Evolutionary conservation across 2,329 filamentous ascomycete species (phyloP).

Genomic region (Neospermospora avenae): DNA sequence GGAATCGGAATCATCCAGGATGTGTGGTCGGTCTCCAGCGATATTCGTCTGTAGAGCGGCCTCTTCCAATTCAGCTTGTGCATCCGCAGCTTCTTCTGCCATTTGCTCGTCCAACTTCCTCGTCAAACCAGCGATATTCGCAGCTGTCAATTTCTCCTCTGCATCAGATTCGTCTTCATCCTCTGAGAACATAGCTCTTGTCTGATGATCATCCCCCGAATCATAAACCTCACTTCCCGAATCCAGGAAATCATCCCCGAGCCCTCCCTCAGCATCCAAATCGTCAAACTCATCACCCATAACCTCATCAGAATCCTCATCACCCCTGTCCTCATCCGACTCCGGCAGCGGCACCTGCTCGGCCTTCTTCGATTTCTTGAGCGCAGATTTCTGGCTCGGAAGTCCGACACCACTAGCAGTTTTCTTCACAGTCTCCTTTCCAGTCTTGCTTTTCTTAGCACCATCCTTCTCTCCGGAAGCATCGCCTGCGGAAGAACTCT

Average conservation of each 20-base stretch:
- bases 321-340: slow-evolving; percentile 40
- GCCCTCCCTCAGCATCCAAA: slow-evolving; percentile 34
- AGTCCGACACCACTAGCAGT: slow-evolving; percentile 35
- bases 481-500: slow-evolving; percentile 40
- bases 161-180: slow-evolving; percentile 86
- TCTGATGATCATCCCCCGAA: slow-evolving; percentile 54
- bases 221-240: slow-evolving; percentile 40
- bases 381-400: slow-evolving; percentile 34
- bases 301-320: slow-evolving; percentile 44
- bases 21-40: slow-evolving; percentile 66
- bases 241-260: slow-evolving; percentile 59
- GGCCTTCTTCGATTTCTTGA: slow-evolving; percentile 36
- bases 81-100: slow-evolving; percentile 76
- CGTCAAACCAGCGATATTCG: slow-evolving; percentile 92
- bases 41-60: slow-evolving; percentile 92
- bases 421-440: slow-evolving; percentile 35
- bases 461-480: slow-evolving; percentile 31
- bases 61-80: slow-evolving; percentile 81
- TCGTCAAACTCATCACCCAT: slow-evolving; percentile 44
- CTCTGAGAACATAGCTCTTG: slow-evolving; percentile 82
- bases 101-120: slow-evolving; percentile 75
- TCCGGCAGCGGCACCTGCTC: slow-evolving; percentile 43
- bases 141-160: slow-evolving; percentile 87
- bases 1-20: slow-evolving; percentile 57
- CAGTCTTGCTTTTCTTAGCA: slow-evolving; percentile 42